phyloP scores from a whole-genome alignment of 2,329 filamentous ascomycete genomes.

The Hymenoscyphus albidus region DNA sequence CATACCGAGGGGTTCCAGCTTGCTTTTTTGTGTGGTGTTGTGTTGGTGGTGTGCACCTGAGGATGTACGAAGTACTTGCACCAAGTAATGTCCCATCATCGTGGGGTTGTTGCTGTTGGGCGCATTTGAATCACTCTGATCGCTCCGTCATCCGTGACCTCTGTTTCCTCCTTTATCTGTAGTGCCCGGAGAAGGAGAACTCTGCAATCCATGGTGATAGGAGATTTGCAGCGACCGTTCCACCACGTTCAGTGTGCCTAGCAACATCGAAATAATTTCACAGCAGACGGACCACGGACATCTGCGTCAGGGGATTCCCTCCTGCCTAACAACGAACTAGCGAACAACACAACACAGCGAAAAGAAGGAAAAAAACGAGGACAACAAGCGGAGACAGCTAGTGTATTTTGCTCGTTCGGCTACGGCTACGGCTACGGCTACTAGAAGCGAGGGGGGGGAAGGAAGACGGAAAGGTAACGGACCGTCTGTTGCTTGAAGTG shows the following conservation, averaged over 20 bases:
- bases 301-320: slow-evolving; percentile 1
- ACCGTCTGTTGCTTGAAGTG: no score
- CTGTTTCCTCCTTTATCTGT: not conserved
- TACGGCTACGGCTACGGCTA: not conserved
- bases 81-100: not conserved
- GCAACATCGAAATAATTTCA: not conserved
- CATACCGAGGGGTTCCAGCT: slow-evolving; percentile 3
- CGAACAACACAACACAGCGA: slow-evolving; percentile 1
- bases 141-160: not conserved
- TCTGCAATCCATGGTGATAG: slow-evolving; percentile 1
- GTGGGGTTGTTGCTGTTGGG: not conserved
- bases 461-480: no score
- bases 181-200: not conserved
- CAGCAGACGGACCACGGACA: not conserved
- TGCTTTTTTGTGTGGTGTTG: not conserved
- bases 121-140: not conserved
- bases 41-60: not conserved
- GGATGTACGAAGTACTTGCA: not conserved
- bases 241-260: slow-evolving; percentile 1
- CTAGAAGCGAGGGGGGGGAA: not conserved
- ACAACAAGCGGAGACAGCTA: not conserved
- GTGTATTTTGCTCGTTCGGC: not conserved
- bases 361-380: not conserved
- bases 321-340: not conserved
- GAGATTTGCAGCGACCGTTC: slow-evolving; percentile 4